Base-by-base conservation (phyloP, 495 filamentous ascomycete genomes). In the Niebla homalea region DNA sequence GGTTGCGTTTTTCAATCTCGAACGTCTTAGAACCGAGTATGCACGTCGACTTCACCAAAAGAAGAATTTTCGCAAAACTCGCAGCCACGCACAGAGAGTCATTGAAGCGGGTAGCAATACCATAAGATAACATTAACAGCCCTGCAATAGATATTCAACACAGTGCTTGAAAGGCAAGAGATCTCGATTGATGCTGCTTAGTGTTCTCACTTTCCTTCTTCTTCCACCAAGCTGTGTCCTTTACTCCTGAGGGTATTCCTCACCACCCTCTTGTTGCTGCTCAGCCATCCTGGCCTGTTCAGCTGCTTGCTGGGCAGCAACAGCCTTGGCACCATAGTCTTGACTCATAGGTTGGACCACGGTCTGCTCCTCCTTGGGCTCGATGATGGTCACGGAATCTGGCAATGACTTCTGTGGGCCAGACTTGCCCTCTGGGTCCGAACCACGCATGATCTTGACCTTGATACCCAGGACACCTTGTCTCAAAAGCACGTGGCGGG, bases 401-500 rank as follows among this genome's bases (percentile, higher is more conserved):
- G 92, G 92, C 51, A 98, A 83, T 58, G 89, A 83, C 78, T 97
- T 96, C 71, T 86, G 83, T 55, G 90, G 88, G 58, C 93, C 93
- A 64, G 84, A 78, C 82, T 98, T 98, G 80, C 90, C 90, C 76
- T 98, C 92, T 65, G 93, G 92, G 76, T 98, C 92, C 64, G 85
- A 92, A 65, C 93, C 93, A 70, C 92, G 92, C 92, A 98, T 98
- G 77, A 98, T 98, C 89, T 98, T 98, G 68, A 98, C 92, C 80
- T 98, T 98, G 81, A 98, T 97, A 75, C 92, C 92, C 52, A 98
- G 79, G 58, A 98, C 92, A 83, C 92, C 92, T 77, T 98, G 92
- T 73, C 92, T 85, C 67, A 98, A 89, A 52, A 98, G 89, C 59
- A 98, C 92, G 85, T 98, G 92, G 61, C 92, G 90, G 61, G 89